Evolutionary conservation across 2,329 filamentous ascomycete genomes (phyloP), one percentile per base, ranked within the genome.

Genomic region (Dactylellina haptotyla): DNA sequence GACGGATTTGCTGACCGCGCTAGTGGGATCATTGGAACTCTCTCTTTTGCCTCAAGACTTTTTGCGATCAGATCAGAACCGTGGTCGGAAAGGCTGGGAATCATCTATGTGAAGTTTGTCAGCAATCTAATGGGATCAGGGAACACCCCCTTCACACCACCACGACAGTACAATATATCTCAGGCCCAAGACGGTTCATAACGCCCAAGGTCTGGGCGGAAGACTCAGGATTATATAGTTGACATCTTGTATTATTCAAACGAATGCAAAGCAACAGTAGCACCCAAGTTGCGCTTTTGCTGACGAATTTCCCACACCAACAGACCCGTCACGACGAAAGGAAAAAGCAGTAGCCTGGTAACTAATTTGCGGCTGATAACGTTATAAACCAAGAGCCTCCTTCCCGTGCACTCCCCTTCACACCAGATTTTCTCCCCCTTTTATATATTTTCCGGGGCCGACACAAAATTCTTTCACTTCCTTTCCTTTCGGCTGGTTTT

Each of bases 291-390:
- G 56, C 64, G 32, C 54, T 69, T 61, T 62, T 48, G 64, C 54
- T 53, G 28, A 66, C 53, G 53, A 53, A 45, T 56, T 39, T 37
- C 34, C 25, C 23, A 23, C n/a, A 43, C 26, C 50, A 65, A 39
- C 50, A 56, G 45, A 25, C 26, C 37, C 39, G 34, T 25, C 25
- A 34, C 39, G 10, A 34, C 46, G 34, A 63, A 43, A 45, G 28
- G 30, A 43, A 34, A 56, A 56, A 43, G 23, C 34, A 37, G 61
- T 23, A 67, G 63, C 53, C 64, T 48, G 56, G 25, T 50, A 41
- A 37, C 64, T 41, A 25, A 62, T 59, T 69, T 69, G 64, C 56
- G 64, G 64, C 64, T 69, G 64, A 69, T 69, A 69, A 69, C 64
- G 64, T 69, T 69, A 69, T 69, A 69, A 69, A 54, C 56, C 14